These are phyloP conservation scores for Spergularia marina DNA, from an alignment of 148 eudicot genomes.

Conservation along the genomic window DNA sequence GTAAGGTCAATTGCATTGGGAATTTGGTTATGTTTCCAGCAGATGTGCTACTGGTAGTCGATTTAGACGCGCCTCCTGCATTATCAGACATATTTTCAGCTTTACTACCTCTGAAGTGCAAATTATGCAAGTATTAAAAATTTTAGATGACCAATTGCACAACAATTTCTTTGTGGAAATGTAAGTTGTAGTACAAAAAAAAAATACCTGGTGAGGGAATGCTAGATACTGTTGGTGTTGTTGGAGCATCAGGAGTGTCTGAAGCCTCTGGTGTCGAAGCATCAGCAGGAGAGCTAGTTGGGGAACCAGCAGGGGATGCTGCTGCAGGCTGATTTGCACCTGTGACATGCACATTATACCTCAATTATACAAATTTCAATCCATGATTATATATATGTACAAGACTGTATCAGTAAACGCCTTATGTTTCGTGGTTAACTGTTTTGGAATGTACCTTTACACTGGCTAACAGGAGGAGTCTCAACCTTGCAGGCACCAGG, in stretches of 20 bases:
- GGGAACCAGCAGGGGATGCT: conserved; percentile 23
- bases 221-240: conserved; percentile 20
- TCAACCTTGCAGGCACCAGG: conserved; percentile 38
- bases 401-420: neutral
- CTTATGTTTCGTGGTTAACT: neutral
- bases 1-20: conserved; percentile 11
- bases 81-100: neutral
- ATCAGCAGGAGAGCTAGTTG: conserved; percentile 29
- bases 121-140: neutral
- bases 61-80: conserved; percentile 28
- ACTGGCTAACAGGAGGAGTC: conserved; percentile 36
- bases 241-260: conserved; percentile 9
- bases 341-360: neutral
- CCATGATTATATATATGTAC: neutral
- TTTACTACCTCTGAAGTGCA: neutral
- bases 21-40: conserved; percentile 18
- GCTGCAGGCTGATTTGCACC: conserved; percentile 23
- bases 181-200: no score
- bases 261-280: conserved; percentile 24
- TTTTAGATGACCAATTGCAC: neutral
- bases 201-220: conserved; percentile 16
- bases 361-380: neutral
- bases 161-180: no score
- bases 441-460: conserved; percentile 27
- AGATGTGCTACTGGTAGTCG: conserved; percentile 21